Evolutionary conservation across 495 filamentous ascomycete species (phyloP).

Genomic region (Astrocystis sublimbata): DNA sequence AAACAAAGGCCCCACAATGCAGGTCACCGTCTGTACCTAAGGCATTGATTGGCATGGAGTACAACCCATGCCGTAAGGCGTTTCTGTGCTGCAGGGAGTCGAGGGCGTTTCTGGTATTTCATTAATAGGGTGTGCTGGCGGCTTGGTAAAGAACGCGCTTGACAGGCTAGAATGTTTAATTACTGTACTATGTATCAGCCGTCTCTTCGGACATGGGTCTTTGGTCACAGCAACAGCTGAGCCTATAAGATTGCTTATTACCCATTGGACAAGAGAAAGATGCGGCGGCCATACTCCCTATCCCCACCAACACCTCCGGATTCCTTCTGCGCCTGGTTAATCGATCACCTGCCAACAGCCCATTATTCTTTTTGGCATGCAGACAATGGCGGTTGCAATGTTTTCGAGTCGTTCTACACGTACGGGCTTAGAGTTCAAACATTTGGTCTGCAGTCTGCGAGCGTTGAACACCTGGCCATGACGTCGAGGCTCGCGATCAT

Average conservation of each 20-base stretch:
- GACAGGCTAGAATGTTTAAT: constrained; percentile 29
- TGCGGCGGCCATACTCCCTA: constrained; percentile 37
- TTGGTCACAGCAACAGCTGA: constrained; percentile 29
- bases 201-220: constrained; percentile 7
- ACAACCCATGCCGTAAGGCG: constrained; percentile 31
- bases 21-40: constrained; percentile 6
- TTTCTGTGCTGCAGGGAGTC: constrained; percentile 35
- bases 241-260: constrained; percentile 30
- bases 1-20: neutral
- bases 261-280: constrained; percentile 33
- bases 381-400: neutral
- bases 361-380: neutral
- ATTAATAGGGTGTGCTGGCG: constrained; percentile 13
- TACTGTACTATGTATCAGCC: constrained; percentile 16
- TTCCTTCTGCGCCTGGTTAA: constrained; percentile 9
- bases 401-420: too few species aligned
- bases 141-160: constrained; percentile 10
- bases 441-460: too few species aligned
- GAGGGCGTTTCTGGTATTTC: too few species aligned
- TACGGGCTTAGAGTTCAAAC: too few species aligned
- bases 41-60: constrained; percentile 15
- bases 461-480: neutral
- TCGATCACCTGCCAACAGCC: neutral
- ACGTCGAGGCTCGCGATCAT: too few species aligned
- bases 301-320: constrained; percentile 28